Base-by-base conservation (phyloP, 345 rosid species). In the Fremontodendron californicum region DNA sequence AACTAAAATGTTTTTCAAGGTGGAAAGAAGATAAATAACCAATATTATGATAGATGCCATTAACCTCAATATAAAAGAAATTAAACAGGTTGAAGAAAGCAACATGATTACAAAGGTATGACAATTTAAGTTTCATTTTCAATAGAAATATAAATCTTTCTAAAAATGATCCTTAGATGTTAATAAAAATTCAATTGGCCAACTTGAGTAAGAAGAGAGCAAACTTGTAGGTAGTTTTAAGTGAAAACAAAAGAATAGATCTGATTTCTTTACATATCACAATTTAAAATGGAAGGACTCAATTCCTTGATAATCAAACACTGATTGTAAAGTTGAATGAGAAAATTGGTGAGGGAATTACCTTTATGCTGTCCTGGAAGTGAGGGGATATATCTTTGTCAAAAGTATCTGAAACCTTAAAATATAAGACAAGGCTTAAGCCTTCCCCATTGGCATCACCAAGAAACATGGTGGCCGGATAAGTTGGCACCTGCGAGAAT, bases 361-460 rank as follows among this genome's bases (percentile, higher is more conserved):
- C 99, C 97, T 81, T 85, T 84, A 95, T 89, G 80, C 78, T 82
- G 2, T 92, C 99, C 64, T 90, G 91, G 80, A 62, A 92, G 27
- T 89, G 93, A 3, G 81, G 84, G 78, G 99, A 92, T 39, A 90
- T 82, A 29, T 82, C 90, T 72, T 84, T 86, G 78, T 90, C 98
- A 40, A 86, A 89, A 73, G 86, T 89, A 18, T 95, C 93, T 4
- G 86, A 77, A 69, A 90, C 75, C 83, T 89, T 93, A 70, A 95
- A 95, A 77, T 95, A 92, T 58, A 95, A 83, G 27, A 95, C 92
- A 15, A 95, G 93, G 79, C 98, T 95, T 94, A 95, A 87, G 71
- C 99, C 98, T 89, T 93, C 99, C 6, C 99, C 99, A 78, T 90
- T 90, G 29, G 84, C 87, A 70, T 93, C 98, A 2, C 97, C 97